Evolutionary conservation across 345 rosid species (phyloP).

Genomic region (Hevea brasiliensis): DNA sequence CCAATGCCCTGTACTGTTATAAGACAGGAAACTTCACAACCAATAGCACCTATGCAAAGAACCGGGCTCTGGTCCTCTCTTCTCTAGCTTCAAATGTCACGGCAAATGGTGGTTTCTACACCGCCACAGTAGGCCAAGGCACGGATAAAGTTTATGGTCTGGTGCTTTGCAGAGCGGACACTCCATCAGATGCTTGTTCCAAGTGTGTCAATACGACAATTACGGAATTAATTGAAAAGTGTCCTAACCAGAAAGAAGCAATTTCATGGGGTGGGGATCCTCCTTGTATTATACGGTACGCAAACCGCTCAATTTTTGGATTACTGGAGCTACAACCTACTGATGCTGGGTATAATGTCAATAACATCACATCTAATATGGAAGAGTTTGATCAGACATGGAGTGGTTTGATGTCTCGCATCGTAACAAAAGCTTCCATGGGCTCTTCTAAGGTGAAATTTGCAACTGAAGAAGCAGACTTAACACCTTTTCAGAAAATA

Average conservation of each 20-base stretch:
- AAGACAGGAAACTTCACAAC: slow-evolving; percentile 35
- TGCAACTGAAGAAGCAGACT: slow-evolving; percentile 29
- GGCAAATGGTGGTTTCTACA: slow-evolving; percentile 31
- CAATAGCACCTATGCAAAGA: slow-evolving; percentile 22
- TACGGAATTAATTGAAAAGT: slow-evolving; percentile 17
- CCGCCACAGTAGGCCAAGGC: slow-evolving; percentile 25
- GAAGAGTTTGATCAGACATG: slow-evolving; percentile 28
- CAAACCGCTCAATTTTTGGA: slow-evolving; percentile 31
- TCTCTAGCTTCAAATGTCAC: slow-evolving; percentile 29
- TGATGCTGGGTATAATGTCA: background rate
- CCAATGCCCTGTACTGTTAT: slow-evolving; percentile 3
- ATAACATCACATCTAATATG: slow-evolving; percentile 12
- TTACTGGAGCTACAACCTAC: slow-evolving; percentile 24
- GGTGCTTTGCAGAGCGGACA: slow-evolving; percentile 40
- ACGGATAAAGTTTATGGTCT: slow-evolving; percentile 25
- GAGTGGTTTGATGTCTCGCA: slow-evolving; percentile 27
- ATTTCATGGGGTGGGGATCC: slow-evolving; percentile 24
- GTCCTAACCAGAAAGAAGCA: slow-evolving; percentile 45
- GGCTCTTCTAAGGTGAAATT: slow-evolving; percentile 36
- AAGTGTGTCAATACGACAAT: slow-evolving; percentile 22
- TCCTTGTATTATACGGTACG: slow-evolving; percentile 44
- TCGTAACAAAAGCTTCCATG: slow-evolving; percentile 23
- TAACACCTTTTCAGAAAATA: slow-evolving; percentile 15
- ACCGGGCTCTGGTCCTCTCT: slow-evolving; percentile 33
- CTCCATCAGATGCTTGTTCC: slow-evolving; percentile 27